Base-by-base conservation (phyloP, 176 grass and related monocot species). In the Triticum monococcum region DNA sequence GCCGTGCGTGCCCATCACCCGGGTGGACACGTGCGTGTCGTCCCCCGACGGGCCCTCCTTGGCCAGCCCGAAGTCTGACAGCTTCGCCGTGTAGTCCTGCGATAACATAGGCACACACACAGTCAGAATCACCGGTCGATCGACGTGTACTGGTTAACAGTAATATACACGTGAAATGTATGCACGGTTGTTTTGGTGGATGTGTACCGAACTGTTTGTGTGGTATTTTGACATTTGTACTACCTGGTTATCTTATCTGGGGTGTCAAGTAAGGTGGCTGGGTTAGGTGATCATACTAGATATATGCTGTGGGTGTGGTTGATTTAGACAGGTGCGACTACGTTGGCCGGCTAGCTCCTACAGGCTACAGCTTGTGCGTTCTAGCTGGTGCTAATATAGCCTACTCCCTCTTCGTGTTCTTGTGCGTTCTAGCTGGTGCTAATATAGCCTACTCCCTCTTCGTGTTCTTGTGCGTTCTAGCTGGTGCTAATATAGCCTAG, bases 41-140 rank as follows among this genome's bases (percentile, higher is more conserved):
- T 98, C 93, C 0, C 91, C 96, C 68, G 87, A 86, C 1, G 96
- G 96, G 0, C 96, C 96, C 48, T 95, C 91, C 89, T 98, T 98
- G 0, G 93, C 96, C 26, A 98, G 86, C 16, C 96, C 96, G 60
- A 98, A 98, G 83, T 98, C 96, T 0, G 96, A 98, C 32, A 98
- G 96, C 80, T 98, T 98, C 32, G 96, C 96, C 64, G 91, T 98
- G 90, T 94, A 91, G 35, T 98, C 96, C 96, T 98, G 93, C 23
- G 12, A 37, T 1, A 4, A 4, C 61, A 60, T 35, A 38, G 5
- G 13, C 5, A 41, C 4, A 45, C 20, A 22, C 2, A 31, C 4
- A 24, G 66, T 87, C 32, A 79, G 33, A 50, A 50, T 78, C 5
- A 70, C 20, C 5, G 50, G 16, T 54, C 50, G 50, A 25, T 41